These are phyloP conservation scores for Penicillium sp. DNA, from an alignment of 2,329 filamentous ascomycete species.

Conservation along the genomic window DNA sequence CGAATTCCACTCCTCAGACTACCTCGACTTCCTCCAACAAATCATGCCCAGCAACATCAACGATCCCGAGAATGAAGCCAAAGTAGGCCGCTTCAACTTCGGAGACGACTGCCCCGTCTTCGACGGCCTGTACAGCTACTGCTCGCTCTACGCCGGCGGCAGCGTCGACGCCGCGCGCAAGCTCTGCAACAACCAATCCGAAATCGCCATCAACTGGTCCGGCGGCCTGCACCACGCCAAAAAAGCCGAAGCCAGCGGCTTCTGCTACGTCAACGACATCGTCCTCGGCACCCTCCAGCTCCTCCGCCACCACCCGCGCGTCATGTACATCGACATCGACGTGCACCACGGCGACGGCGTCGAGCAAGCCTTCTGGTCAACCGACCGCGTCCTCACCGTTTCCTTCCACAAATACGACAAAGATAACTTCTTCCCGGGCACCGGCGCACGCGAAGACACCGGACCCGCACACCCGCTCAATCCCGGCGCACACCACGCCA, in stretches of 20 bases:
- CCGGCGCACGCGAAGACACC: slow-evolving; percentile 79
- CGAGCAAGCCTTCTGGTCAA: slow-evolving; percentile 85
- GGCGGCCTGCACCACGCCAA: slow-evolving; percentile 96
- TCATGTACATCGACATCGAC: slow-evolving; percentile 92
- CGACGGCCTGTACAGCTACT: slow-evolving; percentile 92
- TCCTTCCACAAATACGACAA: slow-evolving; percentile 97
- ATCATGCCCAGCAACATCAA: slow-evolving; percentile 69
- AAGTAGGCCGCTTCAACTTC: slow-evolving; percentile 71
- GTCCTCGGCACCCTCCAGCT: slow-evolving; percentile 89
- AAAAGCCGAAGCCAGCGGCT: slow-evolving; percentile 86
- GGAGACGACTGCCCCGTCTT: slow-evolving; percentile 95
- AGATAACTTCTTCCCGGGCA: slow-evolving; percentile 80
- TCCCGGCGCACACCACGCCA: slow-evolving; percentile 78
- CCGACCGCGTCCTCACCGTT: slow-evolving; percentile 84
- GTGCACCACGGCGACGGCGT: slow-evolving; percentile 90
- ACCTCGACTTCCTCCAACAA: slow-evolving; percentile 79
- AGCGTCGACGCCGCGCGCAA: slow-evolving; percentile 89
- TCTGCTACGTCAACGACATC: slow-evolving; percentile 99
- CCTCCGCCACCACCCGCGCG: slow-evolving; percentile 73
- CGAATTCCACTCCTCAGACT: slow-evolving; percentile 82
- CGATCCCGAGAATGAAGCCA: slow-evolving; percentile 55
- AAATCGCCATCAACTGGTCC: slow-evolving; percentile 97
- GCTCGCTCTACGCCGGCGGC: slow-evolving; percentile 85
- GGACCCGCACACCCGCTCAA: slow-evolving; percentile 80
- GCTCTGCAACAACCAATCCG: slow-evolving; percentile 77